Conservation (phyloP, 768 basidiomycete species). For the Kwoniella bestiolae region DNA sequence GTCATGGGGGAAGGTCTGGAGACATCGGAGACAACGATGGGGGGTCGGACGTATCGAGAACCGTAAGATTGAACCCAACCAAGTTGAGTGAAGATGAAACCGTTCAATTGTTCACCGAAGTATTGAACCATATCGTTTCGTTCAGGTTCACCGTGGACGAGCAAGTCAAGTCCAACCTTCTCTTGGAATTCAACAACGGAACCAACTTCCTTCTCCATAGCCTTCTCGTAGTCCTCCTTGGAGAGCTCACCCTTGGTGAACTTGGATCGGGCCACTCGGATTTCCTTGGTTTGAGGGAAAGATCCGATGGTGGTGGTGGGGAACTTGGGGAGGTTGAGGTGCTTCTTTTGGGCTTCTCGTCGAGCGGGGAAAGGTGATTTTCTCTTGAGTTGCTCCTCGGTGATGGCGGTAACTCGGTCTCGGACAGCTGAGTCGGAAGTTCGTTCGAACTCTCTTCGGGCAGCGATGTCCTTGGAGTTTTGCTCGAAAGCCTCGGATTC, state of each 20-base stretch:
- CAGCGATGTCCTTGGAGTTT: constrained; percentile 86
- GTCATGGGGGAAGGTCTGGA: constrained; percentile 91
- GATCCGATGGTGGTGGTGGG: constrained; percentile 98
- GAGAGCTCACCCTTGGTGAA: constrained; percentile 89
- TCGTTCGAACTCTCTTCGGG: constrained; percentile 91
- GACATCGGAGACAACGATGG: constrained; percentile 97
- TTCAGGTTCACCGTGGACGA: constrained; percentile 99
- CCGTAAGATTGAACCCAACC: constrained; percentile 99
- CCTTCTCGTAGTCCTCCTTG: constrained; percentile 84
- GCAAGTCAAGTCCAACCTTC: constrained; percentile 89
- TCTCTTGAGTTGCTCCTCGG: constrained; percentile 80
- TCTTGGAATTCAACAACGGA: constrained; percentile 95
- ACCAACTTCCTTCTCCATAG: constrained; percentile 98
- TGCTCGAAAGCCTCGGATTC: constrained; percentile 80
- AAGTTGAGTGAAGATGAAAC: constrained; percentile 98
- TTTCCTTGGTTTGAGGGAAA: constrained; percentile 99
- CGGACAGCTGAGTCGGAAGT: constrained; percentile 92
- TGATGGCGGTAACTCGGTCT: constrained; percentile 92
- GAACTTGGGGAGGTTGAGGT: constrained; percentile 91
- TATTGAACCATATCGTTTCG: constrained; percentile 99
- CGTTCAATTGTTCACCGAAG: constrained; percentile 92
- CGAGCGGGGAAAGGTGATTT: constrained; percentile 85
- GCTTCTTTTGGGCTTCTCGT: constrained; percentile 83
- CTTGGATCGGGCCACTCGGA: constrained; percentile 94
- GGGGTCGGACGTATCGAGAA: constrained; percentile 98